phyloP scores from a whole-genome alignment of 1,284 basidiomycete species.

The Coriolopsis trogii region DNA sequence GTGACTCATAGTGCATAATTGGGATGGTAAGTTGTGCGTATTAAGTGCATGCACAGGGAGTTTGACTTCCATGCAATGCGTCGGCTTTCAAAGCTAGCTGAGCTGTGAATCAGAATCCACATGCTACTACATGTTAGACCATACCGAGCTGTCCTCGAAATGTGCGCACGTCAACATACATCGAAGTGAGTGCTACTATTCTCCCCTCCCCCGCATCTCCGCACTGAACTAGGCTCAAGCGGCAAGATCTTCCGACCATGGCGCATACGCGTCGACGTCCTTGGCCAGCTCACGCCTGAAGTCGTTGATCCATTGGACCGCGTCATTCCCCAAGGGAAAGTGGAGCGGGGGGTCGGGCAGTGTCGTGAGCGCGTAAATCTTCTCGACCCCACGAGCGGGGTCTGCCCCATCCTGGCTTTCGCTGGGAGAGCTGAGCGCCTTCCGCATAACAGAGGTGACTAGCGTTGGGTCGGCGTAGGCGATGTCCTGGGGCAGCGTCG shows the following conservation, averaged over 20 bases:
- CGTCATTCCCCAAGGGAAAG: conserved; percentile 29
- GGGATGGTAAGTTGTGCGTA: no score
- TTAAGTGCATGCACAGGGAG: no score
- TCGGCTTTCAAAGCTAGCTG: no score
- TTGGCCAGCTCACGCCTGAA: conserved; percentile 23
- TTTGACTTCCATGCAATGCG: no score
- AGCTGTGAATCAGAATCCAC: no score
- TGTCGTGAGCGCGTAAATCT: conserved; percentile 1
- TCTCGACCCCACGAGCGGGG: neutral
- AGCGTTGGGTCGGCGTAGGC: conserved; percentile 10
- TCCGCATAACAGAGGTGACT: neutral
- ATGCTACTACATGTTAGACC: no score
- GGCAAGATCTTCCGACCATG: conserved; percentile 32
- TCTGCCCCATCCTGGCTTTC: neutral
- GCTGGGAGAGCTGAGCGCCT: neutral
- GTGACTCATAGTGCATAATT: no score
- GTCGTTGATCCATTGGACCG: conserved; percentile 3
- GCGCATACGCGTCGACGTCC: conserved; percentile 25
- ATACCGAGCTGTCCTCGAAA: no score
- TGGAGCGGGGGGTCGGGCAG: conserved; percentile 28
- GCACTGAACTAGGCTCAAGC: no score
- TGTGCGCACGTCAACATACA: no score
- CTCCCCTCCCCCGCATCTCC: no score
- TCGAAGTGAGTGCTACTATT: no score
- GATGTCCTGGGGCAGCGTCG: conserved; percentile 12